Conservation (phyloP, 495 filamentous ascomycete species). For the Penicillium fimorum region DNA sequence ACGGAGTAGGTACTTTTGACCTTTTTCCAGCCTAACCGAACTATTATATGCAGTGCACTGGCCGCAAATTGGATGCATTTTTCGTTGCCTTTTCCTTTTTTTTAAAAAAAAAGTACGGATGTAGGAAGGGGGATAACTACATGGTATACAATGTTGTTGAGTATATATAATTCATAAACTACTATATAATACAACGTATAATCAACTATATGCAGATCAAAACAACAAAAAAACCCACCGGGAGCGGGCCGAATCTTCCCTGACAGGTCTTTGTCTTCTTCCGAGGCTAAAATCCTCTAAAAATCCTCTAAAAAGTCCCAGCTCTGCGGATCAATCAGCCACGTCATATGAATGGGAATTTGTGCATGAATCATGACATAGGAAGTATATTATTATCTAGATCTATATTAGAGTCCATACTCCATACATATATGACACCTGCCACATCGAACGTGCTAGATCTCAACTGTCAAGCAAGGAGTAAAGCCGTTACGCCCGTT, state of each 20-base stretch:
- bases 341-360: neutral
- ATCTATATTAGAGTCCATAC: too few relatives aligned
- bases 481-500: neutral
- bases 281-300: slow-evolving; percentile 3
- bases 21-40: slow-evolving; percentile 28
- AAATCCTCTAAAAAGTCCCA: neutral
- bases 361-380: too few relatives aligned
- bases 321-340: neutral
- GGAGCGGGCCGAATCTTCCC: slow-evolving; percentile 34
- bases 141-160: too few relatives aligned
- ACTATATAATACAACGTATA: neutral
- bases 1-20: slow-evolving; percentile 30
- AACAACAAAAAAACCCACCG: slow-evolving; percentile 9
- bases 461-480: slow-evolving; percentile 1
- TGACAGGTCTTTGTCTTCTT: slow-evolving; percentile 21
- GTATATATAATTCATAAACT: too few relatives aligned
- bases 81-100: slow-evolving; percentile 25
- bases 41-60: slow-evolving; percentile 37
- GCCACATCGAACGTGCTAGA: slow-evolving; percentile 1
- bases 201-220: slow-evolving; percentile 1
- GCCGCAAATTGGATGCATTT: slow-evolving; percentile 35
- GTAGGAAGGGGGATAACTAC: too few relatives aligned
- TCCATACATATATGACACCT: neutral
- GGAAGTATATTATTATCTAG: too few relatives aligned
- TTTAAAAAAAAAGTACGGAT: too few relatives aligned